Conservation (phyloP, 2,329 filamentous ascomycete genomes). For the Blumeriella jaapii region DNA sequence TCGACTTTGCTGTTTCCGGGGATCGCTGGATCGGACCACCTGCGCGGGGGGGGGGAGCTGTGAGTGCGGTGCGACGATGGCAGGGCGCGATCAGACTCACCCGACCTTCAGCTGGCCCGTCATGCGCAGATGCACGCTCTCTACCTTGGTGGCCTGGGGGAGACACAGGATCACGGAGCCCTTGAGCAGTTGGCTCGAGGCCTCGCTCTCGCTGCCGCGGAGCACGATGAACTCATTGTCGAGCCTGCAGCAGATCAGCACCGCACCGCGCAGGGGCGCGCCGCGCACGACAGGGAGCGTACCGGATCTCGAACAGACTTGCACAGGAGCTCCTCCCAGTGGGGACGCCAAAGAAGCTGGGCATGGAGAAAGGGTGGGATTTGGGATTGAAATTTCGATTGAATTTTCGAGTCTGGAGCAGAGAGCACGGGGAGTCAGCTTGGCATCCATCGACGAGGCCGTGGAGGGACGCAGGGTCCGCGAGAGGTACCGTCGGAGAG, state of each 20-base stretch:
- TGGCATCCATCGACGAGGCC: no score
- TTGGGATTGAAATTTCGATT: no score
- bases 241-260: constrained; percentile 38
- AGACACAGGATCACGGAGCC: constrained; percentile 66
- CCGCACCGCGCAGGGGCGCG: constrained; percentile 3
- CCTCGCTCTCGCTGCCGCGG: constrained; percentile 63
- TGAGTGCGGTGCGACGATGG: background rate
- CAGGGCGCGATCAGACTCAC: constrained; percentile 35
- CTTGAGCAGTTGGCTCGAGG: constrained; percentile 62
- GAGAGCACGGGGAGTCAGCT: no score
- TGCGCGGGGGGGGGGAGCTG: no score
- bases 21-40: no score
- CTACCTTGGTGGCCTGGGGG: constrained; percentile 54
- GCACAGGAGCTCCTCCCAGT: constrained; percentile 25
- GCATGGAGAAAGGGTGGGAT: no score
- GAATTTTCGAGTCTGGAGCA: no score
- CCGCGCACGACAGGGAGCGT: constrained; percentile 5
- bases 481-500: no score
- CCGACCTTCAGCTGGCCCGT: constrained; percentile 57
- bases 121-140: constrained; percentile 61
- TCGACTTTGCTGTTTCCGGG: constrained; percentile 48
- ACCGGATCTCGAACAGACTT: constrained; percentile 30
- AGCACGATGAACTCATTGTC: constrained; percentile 73
- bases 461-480: no score
- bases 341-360: constrained; percentile 26